Conservation (phyloP, 2,329 filamentous ascomycete genomes). For the Amylocarpus encephaloides region DNA sequence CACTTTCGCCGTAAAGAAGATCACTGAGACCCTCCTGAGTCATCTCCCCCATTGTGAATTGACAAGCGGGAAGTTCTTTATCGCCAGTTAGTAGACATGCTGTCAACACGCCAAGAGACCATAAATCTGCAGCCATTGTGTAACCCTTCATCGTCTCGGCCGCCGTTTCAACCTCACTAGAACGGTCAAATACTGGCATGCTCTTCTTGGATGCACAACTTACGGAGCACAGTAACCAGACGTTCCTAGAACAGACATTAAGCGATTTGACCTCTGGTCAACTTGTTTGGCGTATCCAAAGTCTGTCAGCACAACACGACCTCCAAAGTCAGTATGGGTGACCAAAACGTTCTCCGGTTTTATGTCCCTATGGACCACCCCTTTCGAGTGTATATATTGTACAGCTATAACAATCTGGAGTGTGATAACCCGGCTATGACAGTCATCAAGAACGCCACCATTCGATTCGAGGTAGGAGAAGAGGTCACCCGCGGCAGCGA, state of each 20-base stretch:
- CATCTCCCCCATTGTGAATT: slow-evolving; percentile 12
- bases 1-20: slow-evolving; percentile 4
- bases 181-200: slow-evolving; percentile 7
- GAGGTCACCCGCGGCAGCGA: slow-evolving; percentile 43
- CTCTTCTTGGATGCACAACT: slow-evolving; percentile 7
- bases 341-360: slow-evolving; percentile 32
- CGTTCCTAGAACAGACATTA: slow-evolving; percentile 29
- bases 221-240: slow-evolving; percentile 29
- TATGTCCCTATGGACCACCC: slow-evolving; percentile 29
- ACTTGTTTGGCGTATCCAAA: slow-evolving; percentile 29
- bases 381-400: slow-evolving; percentile 26
- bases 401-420: slow-evolving; percentile 29
- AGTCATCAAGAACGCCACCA: slow-evolving; percentile 21
- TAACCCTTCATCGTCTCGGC: slow-evolving; percentile 18
- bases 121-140: slow-evolving; percentile 29
- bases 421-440: slow-evolving; percentile 25
- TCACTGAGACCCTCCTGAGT: slow-evolving; percentile 17
- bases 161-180: slow-evolving; percentile 19
- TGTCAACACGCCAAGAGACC: slow-evolving; percentile 29
- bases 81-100: slow-evolving; percentile 25
- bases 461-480: slow-evolving; percentile 27
- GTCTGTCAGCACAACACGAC: slow-evolving; percentile 29
- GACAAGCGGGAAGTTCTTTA: slow-evolving; percentile 14
- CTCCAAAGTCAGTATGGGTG: slow-evolving; percentile 25
- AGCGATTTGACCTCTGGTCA: slow-evolving; percentile 16